Evolutionary conservation across 192 early-diverging fungal genomes (phyloP).

Genomic region (Thoreauomyces humboldtii): DNA sequence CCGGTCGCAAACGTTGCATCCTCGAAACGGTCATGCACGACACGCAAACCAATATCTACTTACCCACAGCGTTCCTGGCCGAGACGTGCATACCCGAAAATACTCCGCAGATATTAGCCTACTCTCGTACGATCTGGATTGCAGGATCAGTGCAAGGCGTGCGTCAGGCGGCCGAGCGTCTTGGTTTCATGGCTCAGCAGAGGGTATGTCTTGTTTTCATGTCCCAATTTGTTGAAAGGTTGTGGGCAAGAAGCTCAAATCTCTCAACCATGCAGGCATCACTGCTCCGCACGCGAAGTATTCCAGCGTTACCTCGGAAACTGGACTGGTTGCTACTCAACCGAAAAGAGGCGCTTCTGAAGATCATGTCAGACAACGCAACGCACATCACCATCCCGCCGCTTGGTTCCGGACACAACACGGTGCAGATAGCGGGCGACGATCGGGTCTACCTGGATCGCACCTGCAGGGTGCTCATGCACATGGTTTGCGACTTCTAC

Average conservation of each 20-base stretch:
- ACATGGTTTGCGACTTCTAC: conserved; percentile 61
- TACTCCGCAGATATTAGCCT: conserved; percentile 24
- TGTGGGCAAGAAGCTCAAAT: too few species aligned
- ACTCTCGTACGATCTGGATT: conserved; percentile 61
- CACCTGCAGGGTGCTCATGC: conserved; percentile 67
- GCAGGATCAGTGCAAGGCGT: conserved; percentile 58
- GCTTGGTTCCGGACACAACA: conserved; percentile 52
- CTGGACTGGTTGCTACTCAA: conserved; percentile 76
- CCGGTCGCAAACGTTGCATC: conserved; percentile 59
- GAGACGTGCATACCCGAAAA: conserved; percentile 15
- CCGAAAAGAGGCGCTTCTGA: conserved; percentile 56
- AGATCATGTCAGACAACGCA: conserved; percentile 79
- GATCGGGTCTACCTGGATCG: conserved; percentile 69
- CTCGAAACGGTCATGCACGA: conserved; percentile 69
- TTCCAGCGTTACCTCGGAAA: conserved; percentile 62
- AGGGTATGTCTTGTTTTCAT: conserved; percentile 25
- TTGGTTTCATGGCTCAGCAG: conserved; percentile 17
- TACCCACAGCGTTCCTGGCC: conserved; percentile 60
- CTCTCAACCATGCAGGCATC: not conserved
- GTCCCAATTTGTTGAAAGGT: too few species aligned
- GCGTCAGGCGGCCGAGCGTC: conserved; percentile 49
- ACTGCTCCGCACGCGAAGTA: not conserved
- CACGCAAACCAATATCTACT: conserved; percentile 69
- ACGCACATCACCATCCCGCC: conserved; percentile 62
- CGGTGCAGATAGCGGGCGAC: conserved; percentile 56